A percentile compares a stretch with the other conserved stretches of the same genome.
Conservation (phyloP, 345 rosid genomes). For the Theobroma cacao region DNA sequence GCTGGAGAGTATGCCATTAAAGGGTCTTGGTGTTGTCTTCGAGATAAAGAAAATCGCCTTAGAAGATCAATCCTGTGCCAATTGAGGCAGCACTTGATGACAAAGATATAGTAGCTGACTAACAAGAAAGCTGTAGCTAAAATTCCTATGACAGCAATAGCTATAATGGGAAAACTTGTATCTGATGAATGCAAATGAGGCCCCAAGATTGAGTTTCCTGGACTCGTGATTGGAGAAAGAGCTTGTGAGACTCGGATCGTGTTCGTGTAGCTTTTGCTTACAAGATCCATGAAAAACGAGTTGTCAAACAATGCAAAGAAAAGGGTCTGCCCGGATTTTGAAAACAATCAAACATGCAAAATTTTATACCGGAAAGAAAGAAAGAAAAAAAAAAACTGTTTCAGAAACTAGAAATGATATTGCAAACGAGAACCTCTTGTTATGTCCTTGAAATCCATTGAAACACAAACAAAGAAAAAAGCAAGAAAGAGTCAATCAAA, state of each 20-base stretch:
- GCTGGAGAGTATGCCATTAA: slow-evolving; percentile 46
- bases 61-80: slow-evolving; percentile 73
- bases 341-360: background rate
- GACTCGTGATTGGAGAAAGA: slow-evolving; percentile 30
- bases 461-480: background rate
- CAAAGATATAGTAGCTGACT: slow-evolving; percentile 81
- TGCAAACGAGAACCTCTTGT: background rate
- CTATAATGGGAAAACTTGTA: slow-evolving; percentile 73
- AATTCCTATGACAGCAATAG: slow-evolving; percentile 75
- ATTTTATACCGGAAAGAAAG: background rate
- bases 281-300: slow-evolving; percentile 43
- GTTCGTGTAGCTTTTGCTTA: slow-evolving; percentile 14
- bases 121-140: slow-evolving; percentile 78
- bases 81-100: slow-evolving; percentile 82
- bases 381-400: background rate
- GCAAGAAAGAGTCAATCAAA: background rate
- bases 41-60: slow-evolving; percentile 55
- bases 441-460: background rate
- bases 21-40: slow-evolving; percentile 46
- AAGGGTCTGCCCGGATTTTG: slow-evolving; percentile 12
- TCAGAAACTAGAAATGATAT: background rate
- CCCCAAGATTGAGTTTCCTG: slow-evolving; percentile 24
- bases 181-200: slow-evolving; percentile 32
- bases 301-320: slow-evolving; percentile 1
- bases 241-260: slow-evolving; percentile 26